Percentiles rank a stretch among this genome's conserved stretches.
These are phyloP conservation scores for Discostella stelligeroides DNA, from an alignment of 108 stramenopile species.

Conservation along the genomic window DNA sequence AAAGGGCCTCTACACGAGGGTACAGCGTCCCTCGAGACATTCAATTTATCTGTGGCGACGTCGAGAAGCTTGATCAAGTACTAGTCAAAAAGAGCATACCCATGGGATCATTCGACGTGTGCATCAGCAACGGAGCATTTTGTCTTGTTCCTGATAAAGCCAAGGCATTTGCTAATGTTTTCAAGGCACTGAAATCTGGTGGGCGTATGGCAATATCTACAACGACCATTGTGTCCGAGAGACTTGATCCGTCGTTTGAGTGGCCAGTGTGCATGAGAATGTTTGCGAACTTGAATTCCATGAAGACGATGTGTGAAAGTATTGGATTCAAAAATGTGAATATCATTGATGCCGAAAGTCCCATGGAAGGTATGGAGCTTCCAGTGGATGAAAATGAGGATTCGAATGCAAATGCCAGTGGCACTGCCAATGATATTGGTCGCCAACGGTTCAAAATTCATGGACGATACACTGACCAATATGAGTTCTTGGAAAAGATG, in stretches of 20 bases:
- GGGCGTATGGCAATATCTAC: constrained; percentile 56
- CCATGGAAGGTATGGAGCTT: constrained; percentile 63
- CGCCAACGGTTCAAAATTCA: constrained; percentile 68
- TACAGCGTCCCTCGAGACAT: constrained; percentile 20
- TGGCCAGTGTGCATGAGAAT: constrained; percentile 84
- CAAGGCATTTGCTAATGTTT: constrained; percentile 47
- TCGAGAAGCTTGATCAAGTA: too few relatives aligned
- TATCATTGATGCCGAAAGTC: constrained; percentile 61
- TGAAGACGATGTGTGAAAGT: constrained; percentile 66
- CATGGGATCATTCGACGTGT: constrained; percentile 44
- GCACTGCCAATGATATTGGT: too few relatives aligned
- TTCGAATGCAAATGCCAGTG: too few relatives aligned
- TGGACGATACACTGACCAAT: constrained; percentile 62
- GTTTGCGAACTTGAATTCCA: constrained; percentile 62
- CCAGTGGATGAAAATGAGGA: constrained; percentile 54
- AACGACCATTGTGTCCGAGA: constrained; percentile 56
- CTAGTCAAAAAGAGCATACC: too few relatives aligned
- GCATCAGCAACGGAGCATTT: constrained; percentile 53
- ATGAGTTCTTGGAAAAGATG: constrained; percentile 55
- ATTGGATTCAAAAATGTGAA: constrained; percentile 65
- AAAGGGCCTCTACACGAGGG: constrained; percentile 50
- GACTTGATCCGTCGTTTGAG: constrained; percentile 58
- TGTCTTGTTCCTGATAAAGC: constrained; percentile 44
- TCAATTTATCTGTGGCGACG: too few relatives aligned
- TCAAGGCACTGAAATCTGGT: constrained; percentile 39